phyloP scores from a whole-genome alignment of 768 basidiomycete species.

The Mrakia gelida region DNA sequence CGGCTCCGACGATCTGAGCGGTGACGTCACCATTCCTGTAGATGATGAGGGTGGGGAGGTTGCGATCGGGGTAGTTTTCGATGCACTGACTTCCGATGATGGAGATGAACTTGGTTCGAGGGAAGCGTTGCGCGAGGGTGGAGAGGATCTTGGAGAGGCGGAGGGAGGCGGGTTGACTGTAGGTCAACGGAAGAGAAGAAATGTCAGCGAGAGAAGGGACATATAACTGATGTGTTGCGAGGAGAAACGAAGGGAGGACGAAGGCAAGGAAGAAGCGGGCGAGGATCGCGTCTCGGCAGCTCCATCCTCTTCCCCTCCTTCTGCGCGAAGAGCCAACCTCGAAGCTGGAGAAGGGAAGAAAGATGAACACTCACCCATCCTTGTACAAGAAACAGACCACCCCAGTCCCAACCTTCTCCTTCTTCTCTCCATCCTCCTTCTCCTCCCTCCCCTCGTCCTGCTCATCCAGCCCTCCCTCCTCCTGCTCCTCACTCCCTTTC shows the following conservation, averaged over 20 bases:
- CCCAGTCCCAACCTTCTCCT: slow-evolving; percentile 61
- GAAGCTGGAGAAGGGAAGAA: no score
- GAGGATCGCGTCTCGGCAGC: not conserved
- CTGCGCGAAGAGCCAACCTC: not conserved
- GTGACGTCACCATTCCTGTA: slow-evolving; percentile 89
- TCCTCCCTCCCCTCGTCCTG: slow-evolving; percentile 37
- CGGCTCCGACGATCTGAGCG: slow-evolving; percentile 74
- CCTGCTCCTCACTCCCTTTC: slow-evolving; percentile 72
- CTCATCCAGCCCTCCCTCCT: slow-evolving; percentile 52
- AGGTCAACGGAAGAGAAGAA: not conserved
- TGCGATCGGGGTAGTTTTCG: slow-evolving; percentile 85
- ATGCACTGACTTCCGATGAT: slow-evolving; percentile 95
- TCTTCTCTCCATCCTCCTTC: slow-evolving; percentile 36
- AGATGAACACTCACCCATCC: slow-evolving; percentile 65
- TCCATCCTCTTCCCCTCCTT: not conserved
- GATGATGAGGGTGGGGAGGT: slow-evolving; percentile 84
- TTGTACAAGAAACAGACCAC: slow-evolving; percentile 94
- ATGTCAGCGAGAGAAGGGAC: not conserved
- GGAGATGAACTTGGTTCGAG: slow-evolving; percentile 90
- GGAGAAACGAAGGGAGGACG: not conserved
- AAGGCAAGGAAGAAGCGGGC: not conserved
- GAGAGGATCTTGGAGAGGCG: slow-evolving; percentile 66
- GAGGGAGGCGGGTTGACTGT: slow-evolving; percentile 61
- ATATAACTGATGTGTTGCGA: no score
- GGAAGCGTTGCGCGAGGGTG: slow-evolving; percentile 71